phyloP scores from a whole-genome alignment of 2,329 filamentous ascomycete genomes.

The Pyrenophora graminea region DNA sequence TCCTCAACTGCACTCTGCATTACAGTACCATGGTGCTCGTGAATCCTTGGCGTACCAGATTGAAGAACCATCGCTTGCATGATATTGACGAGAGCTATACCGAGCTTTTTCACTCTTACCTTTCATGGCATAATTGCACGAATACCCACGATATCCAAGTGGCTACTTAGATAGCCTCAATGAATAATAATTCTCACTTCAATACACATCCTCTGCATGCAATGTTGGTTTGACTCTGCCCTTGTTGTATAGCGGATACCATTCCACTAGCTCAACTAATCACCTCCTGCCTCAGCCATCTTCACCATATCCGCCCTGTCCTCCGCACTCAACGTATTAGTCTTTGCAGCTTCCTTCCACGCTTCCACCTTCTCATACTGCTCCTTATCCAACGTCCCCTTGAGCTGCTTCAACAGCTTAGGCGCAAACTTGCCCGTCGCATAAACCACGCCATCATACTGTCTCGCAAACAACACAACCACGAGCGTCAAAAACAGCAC shows the following conservation, averaged over 20 bases:
- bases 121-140: constrained; percentile 6
- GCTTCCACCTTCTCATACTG: constrained; percentile 39
- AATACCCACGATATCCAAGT: constrained; percentile 11
- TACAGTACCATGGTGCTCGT: too few species aligned
- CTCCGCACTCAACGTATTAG: constrained; percentile 33
- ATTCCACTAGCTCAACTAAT: neutral
- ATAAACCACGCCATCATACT: constrained; percentile 43
- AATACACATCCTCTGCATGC: too few species aligned
- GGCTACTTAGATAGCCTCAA: constrained; percentile 4
- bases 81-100: too few species aligned
- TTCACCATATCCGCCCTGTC: constrained; percentile 42
- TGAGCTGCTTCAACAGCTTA: constrained; percentile 45
- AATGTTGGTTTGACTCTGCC: too few species aligned
- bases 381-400: constrained; percentile 23
- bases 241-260: neutral
- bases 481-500: constrained; percentile 45
- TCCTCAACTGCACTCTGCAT: neutral
- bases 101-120: too few species aligned
- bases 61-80: too few species aligned
- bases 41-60: too few species aligned
- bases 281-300: constrained; percentile 23
- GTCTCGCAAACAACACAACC: constrained; percentile 38
- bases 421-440: constrained; percentile 49
- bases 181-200: constrained; percentile 8
- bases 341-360: constrained; percentile 47